Evolutionary conservation across 345 rosid genomes (phyloP).

Genomic region (Corchorus capsularis): DNA sequence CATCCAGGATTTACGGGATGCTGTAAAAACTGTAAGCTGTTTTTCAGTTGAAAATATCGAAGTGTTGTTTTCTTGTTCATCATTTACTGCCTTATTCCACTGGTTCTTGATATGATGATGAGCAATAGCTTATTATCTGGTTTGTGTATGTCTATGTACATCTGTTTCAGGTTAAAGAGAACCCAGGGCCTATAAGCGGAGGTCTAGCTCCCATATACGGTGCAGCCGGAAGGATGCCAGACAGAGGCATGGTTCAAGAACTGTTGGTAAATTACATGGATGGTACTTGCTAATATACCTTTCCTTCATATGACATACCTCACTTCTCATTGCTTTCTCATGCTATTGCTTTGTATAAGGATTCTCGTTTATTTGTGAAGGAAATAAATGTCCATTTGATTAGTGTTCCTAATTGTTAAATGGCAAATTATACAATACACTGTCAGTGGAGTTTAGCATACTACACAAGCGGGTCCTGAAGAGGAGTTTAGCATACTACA

Average conservation of each 20-base stretch:
- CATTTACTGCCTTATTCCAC: neutral
- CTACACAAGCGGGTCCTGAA: no score
- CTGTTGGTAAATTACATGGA: conserved; percentile 88
- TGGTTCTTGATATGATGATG: neutral
- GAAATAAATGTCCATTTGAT: conserved; percentile 2
- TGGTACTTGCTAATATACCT: conserved; percentile 50
- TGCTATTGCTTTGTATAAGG: neutral
- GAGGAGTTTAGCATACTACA: no score
- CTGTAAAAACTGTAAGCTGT: conserved; percentile 70
- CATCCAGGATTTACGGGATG: conserved; percentile 69
- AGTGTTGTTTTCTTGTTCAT: neutral
- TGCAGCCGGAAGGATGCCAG: conserved; percentile 89
- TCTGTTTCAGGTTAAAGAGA: conserved; percentile 61
- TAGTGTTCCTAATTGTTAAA: neutral
- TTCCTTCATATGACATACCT: neutral
- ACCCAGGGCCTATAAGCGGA: conserved; percentile 84
- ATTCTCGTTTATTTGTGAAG: neutral
- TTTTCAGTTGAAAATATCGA: conserved; percentile 6
- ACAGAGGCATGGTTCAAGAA: conserved; percentile 81
- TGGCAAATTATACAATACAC: no score
- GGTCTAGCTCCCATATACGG: conserved; percentile 94
- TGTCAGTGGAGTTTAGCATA: no score
- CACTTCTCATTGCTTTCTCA: conserved; percentile 12
- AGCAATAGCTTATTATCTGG: neutral
- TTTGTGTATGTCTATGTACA: neutral